Evolutionary conservation across 768 basidiomycete genomes (phyloP), one percentile per base, ranked within the genome.

Genomic region (Tylopilus subfusipes): DNA sequence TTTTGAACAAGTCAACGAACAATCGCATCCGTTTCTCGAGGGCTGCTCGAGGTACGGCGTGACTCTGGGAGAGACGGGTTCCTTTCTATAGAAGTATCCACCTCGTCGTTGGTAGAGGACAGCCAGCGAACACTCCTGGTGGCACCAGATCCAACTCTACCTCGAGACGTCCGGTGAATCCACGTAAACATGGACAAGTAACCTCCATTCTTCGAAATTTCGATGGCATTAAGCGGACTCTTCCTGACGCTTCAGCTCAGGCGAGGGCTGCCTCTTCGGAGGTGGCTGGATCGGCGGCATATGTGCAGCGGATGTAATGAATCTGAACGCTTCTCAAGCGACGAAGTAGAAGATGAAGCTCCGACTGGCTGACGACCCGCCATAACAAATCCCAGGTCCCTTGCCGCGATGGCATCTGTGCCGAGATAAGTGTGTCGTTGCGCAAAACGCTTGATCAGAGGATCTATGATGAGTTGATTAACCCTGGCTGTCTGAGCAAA

Each of bases 391-490:
- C 96, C 96, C 19, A 97, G 82, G 66, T 98, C 96, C 36, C 86
- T 83, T 14, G 84, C 78, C 2, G 94, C 91, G 56, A 98, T 95
- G 19, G 91, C 88, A 64, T 98, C 95, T 25, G 86, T 85, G 31
- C 85, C 85, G 25, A 86, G 79, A 61, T 82, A 81, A 0, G 70
- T 72, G 60, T 92, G 89, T 39, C 92, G 79, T 64, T 93, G 88
- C 0, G 93, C 93, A 56, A 97, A 90, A 1, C 88, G 88, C 63
- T 96, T 93, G 69, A 97, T 90, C 0, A 92, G 84, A 1, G 91
- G 85, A 63, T 94, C 95, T 97, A 63, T 2, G 8, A 38, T 1
- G 22, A 22, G 34, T 36, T 25, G 27, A 18, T 58, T n/a, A 43
- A 40, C 33, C 40, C 38, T 13, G 10, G 25, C 16, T 39, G 33